Conservation (phyloP, 768 basidiomycete species). For the Paxillus ammoniavirescens region DNA sequence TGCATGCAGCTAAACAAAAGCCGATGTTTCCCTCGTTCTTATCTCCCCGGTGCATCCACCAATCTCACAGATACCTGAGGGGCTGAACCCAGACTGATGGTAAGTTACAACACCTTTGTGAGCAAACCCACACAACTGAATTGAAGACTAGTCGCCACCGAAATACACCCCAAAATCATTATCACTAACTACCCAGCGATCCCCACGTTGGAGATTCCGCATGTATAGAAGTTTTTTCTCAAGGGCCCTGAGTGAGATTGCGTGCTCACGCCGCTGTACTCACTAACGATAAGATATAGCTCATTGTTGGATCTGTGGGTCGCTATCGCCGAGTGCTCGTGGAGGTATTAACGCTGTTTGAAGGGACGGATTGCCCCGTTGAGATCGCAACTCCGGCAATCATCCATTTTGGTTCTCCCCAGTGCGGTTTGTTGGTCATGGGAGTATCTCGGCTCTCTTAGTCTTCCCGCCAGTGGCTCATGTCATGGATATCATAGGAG, state of each 20-base stretch:
- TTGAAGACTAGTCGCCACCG: not conserved
- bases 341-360: conserved; percentile 15
- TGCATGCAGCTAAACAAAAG: conserved; percentile 17
- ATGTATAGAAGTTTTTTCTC: conserved; percentile 41
- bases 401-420: conserved; percentile 41
- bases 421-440: conserved; percentile 49
- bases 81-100: conserved; percentile 46
- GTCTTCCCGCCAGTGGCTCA: not conserved
- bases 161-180: not conserved
- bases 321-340: conserved; percentile 39
- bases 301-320: conserved; percentile 11
- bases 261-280: conserved; percentile 38
- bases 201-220: conserved; percentile 43
- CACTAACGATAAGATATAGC: conserved; percentile 11
- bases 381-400: conserved; percentile 49
- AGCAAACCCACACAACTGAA: conserved; percentile 8
- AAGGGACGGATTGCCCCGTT: too few relatives aligned
- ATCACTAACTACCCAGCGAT: conserved; percentile 27
- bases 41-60: conserved; percentile 39
- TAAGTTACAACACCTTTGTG: conserved; percentile 15
- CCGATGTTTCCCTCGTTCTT: conserved; percentile 39
- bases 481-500: conserved; percentile 29
- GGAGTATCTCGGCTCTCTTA: conserved; percentile 15
- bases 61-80: conserved; percentile 39
- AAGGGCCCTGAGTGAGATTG: conserved; percentile 33